phyloP scores from a whole-genome alignment of 352 stramenopile genomes.

The Phytopythium vexans region DNA sequence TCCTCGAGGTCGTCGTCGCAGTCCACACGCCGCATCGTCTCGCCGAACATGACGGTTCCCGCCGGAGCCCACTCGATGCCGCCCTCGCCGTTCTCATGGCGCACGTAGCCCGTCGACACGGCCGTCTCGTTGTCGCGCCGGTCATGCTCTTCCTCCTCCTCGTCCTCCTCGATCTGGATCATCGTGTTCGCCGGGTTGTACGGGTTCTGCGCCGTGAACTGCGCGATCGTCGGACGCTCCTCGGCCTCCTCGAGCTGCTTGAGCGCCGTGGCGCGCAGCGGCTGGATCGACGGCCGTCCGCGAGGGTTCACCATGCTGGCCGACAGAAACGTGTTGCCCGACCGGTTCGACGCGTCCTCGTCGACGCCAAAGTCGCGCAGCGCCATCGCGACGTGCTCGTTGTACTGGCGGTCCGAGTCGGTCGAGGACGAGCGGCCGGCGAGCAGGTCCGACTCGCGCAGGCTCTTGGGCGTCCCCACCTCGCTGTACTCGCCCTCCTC shows the following conservation, averaged over 20 bases:
- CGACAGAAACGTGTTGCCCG: conserved; percentile 39
- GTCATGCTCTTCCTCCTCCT: conserved; percentile 38
- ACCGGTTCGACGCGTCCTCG: conserved; percentile 22
- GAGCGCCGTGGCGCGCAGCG: conserved; percentile 68
- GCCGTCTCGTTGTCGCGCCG: conserved; percentile 54
- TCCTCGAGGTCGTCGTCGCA: conserved; percentile 84
- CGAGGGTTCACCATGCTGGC: conserved; percentile 28
- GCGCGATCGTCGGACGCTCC: conserved; percentile 70
- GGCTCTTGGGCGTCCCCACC: conserved; percentile 39
- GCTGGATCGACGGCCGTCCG: conserved; percentile 56
- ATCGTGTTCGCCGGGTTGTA: conserved; percentile 45
- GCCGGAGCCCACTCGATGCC: conserved; percentile 71
- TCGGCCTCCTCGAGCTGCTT: conserved; percentile 77
- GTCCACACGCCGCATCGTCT: conserved; percentile 52
- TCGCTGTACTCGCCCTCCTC: conserved; percentile 41
- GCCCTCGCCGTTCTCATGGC: conserved; percentile 60
- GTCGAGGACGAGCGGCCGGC: conserved; percentile 33
- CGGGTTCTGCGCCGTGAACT: conserved; percentile 63
- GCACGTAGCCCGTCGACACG: conserved; percentile 79
- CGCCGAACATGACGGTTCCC: conserved; percentile 29
- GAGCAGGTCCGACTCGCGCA: conserved; percentile 28
- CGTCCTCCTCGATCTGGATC: conserved; percentile 41
- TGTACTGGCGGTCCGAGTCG: conserved; percentile 60
- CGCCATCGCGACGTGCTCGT: conserved; percentile 73
- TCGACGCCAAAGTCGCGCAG: conserved; percentile 75